Conservation (phyloP, 1,284 basidiomycete species). For the Rhodotorula sp. region DNA sequence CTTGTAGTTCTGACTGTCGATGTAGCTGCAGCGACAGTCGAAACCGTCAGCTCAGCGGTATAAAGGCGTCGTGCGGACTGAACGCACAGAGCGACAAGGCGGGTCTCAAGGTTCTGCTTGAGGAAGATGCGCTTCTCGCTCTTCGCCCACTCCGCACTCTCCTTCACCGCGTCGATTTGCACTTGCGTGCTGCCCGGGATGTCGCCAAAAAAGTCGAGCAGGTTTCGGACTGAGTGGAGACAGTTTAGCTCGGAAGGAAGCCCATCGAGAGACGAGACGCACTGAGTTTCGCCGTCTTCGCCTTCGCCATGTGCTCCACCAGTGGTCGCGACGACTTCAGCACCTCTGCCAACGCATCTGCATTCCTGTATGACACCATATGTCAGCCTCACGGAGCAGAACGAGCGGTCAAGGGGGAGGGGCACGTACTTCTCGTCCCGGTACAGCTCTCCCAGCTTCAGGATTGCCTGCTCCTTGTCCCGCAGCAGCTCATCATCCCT, state of each 20-base stretch:
- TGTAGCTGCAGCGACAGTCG: slow-evolving; percentile 57
- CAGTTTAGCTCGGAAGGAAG: slow-evolving; percentile 11
- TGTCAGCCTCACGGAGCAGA: not conserved
- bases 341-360: slow-evolving; percentile 77
- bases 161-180: slow-evolving; percentile 82
- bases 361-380: slow-evolving; percentile 59
- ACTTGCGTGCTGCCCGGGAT: slow-evolving; percentile 65
- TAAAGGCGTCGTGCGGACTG: not conserved
- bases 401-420: not conserved
- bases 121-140: slow-evolving; percentile 91
- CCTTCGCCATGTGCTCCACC: slow-evolving; percentile 68
- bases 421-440: slow-evolving; percentile 71
- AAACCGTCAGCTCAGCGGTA: not conserved
- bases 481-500: slow-evolving; percentile 62
- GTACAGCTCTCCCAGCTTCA: slow-evolving; percentile 84
- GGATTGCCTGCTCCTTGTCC: slow-evolving; percentile 80
- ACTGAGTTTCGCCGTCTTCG: slow-evolving; percentile 97
- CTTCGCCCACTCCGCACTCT: slow-evolving; percentile 92
- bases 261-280: slow-evolving; percentile 47
- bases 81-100: slow-evolving; percentile 75
- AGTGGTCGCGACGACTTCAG: slow-evolving; percentile 74
- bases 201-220: slow-evolving; percentile 80
- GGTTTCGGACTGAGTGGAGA: slow-evolving; percentile 68
- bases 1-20: slow-evolving; percentile 74
- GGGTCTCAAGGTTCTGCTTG: slow-evolving; percentile 88